These are phyloP conservation scores for Fusarium zealandicum DNA, from an alignment of 2,329 filamentous ascomycete species.

Conservation along the genomic window DNA sequence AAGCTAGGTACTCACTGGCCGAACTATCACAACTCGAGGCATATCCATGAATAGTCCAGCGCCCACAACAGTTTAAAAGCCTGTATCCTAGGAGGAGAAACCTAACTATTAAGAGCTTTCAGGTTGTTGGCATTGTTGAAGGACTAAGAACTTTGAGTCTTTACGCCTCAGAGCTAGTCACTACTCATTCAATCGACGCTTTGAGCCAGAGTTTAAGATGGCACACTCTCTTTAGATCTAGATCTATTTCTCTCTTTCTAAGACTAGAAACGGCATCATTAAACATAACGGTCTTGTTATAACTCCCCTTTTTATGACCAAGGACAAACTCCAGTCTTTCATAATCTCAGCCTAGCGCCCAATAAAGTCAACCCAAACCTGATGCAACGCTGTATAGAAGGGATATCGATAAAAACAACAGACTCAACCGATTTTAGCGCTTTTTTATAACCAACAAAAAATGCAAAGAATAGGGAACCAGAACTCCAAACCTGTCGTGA, in stretches of 20 bases:
- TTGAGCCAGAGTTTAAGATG: too few relatives aligned
- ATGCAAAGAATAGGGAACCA: slow-evolving; percentile 6
- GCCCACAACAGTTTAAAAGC: too few relatives aligned
- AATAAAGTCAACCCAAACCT: background rate
- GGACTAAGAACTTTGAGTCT: too few relatives aligned
- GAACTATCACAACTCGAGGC: slow-evolving; percentile 12
- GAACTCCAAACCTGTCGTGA: slow-evolving; percentile 17
- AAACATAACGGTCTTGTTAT: background rate
- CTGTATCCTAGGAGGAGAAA: too few relatives aligned
- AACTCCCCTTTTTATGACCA: slow-evolving; percentile 5
- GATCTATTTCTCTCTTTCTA: slow-evolving; percentile 10
- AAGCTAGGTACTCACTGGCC: too few relatives aligned
- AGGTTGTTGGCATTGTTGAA: too few relatives aligned
- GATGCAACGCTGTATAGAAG: slow-evolving; percentile 12
- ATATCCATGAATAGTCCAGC: background rate
- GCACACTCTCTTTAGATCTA: background rate
- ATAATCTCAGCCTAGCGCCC: slow-evolving; percentile 14
- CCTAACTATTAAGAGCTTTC: too few relatives aligned
- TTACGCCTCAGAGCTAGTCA: too few relatives aligned
- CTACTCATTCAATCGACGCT: too few relatives aligned
- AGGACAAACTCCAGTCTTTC: slow-evolving; percentile 4
- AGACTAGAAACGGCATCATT: background rate
- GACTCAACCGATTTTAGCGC: background rate
- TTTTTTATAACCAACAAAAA: background rate
- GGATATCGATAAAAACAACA: background rate